Conservation (phyloP, 768 basidiomycete genomes). For the Calocera cornea region DNA sequence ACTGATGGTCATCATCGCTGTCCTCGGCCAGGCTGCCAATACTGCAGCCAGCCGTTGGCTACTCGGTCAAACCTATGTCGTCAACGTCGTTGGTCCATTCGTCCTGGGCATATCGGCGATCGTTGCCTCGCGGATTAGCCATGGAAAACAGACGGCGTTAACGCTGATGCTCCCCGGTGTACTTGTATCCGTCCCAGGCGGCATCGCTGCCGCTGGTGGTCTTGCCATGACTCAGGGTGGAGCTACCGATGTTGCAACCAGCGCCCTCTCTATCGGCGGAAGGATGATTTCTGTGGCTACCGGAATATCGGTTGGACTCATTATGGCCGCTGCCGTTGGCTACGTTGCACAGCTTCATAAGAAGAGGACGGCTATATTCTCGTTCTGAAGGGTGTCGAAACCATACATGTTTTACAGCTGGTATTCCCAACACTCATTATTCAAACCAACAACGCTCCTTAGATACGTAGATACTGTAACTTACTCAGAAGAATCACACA, state of each 20-base stretch:
- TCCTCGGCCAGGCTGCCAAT: conserved; percentile 36
- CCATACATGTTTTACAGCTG: too few species aligned
- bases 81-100: conserved; percentile 57
- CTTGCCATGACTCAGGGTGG: conserved; percentile 36
- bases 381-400: neutral
- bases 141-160: conserved; percentile 58
- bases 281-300: neutral
- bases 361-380: neutral
- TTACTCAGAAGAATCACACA: neutral
- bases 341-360: neutral
- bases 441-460: neutral
- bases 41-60: conserved; percentile 75
- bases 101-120: conserved; percentile 68
- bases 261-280: neutral
- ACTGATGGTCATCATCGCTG: conserved; percentile 72
- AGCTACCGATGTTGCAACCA: neutral
- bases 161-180: conserved; percentile 86
- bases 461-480: neutral
- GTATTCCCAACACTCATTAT: neutral
- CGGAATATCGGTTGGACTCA: neutral
- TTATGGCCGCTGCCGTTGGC: neutral
- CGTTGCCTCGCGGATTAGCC: conserved; percentile 65
- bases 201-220: conserved; percentile 74
- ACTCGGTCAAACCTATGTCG: conserved; percentile 70
- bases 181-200: conserved; percentile 73